Conservation (phyloP, 225 moss, liverwort and hornwort species). For the Anthoceros angustus region DNA sequence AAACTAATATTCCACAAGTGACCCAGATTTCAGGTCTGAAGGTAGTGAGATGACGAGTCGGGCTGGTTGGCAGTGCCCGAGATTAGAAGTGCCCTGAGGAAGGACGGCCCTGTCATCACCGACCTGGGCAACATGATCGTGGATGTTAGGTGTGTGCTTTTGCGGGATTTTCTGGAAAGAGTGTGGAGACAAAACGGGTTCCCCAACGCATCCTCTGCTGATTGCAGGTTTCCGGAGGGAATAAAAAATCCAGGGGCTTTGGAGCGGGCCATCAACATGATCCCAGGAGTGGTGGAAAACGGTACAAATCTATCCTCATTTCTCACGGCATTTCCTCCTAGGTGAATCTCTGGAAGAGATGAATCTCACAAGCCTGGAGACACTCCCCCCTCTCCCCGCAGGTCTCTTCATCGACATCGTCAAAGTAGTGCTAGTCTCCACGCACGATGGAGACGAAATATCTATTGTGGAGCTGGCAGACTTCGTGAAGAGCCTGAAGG, state of each 20-base stretch:
- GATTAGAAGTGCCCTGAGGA: constrained; percentile 74
- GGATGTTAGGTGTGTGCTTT: constrained; percentile 41
- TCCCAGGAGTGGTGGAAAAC: constrained; percentile 77
- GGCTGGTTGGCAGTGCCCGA: constrained; percentile 34
- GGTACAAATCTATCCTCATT: constrained; percentile 18
- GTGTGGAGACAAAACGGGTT: neutral
- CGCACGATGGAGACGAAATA: constrained; percentile 65
- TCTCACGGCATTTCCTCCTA: neutral
- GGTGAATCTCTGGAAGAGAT: too few species aligned
- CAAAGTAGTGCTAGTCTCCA: constrained; percentile 55
- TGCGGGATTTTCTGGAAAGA: neutral
- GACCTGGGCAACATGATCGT: constrained; percentile 94
- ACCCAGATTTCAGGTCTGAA: too few species aligned
- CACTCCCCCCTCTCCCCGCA: constrained; percentile 5
- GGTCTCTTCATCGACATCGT: constrained; percentile 68
- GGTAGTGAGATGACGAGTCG: neutral
- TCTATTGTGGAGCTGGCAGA: constrained; percentile 79
- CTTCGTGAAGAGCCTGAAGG: constrained; percentile 64
- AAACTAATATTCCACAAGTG: neutral
- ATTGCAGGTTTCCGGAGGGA: constrained; percentile 50
- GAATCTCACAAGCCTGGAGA: neutral
- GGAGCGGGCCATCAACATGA: constrained; percentile 71
- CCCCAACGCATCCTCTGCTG: neutral
- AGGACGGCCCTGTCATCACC: constrained; percentile 91
- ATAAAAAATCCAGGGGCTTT: constrained; percentile 51